Evolutionary conservation across 331 rosid species (phyloP), one percentile per base, ranked within the genome.

Genomic region (Malus hybrid): DNA sequence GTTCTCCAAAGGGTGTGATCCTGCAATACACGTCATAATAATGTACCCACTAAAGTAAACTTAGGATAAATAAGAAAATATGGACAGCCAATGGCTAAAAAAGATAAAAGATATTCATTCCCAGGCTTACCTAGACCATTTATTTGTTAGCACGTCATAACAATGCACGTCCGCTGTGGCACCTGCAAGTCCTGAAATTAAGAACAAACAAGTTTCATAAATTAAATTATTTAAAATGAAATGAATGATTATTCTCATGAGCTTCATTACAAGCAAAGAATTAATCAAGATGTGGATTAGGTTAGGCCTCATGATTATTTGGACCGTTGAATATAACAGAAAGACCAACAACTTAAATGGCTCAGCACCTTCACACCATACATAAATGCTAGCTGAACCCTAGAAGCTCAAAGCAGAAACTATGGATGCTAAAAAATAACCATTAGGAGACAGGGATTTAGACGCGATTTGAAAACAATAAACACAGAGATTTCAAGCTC

Each of bases 161-260:
- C 96, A 95, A 80, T 95, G 99, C 76, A 95, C 97, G 82, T 95
- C 99, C 70, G 99, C 99, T 4, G 99, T 95, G 69, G 99, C 99
- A 80, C 99, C 99, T 14, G 99, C 99, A 76, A 95, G 88, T 73
- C 99, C 99, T 95, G 96, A 87, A 88, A 85, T 50, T 55, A 88
- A 84, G 79, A 39, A 39, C 46, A 39, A 39, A 39, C 46, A 39
- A 39, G 12, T 39, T 10, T 39, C 12, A 8, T 39, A 39, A 32
- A 11, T 61, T 27, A 2, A 61, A 11, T 27, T 61, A 28, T 27
- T 59, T 59, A 61, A 62, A 62, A 62, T 12, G 20, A 12, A 62
- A 62, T 27, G 34, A 62, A 62, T 62, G 36, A 68, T 7, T 32
- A 10, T 54, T 54, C 73, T 28, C 15, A 24, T 69, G 27, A 70